These are phyloP conservation scores for Kodamaea sagamina DNA, from an alignment of 805 yeast species.

Conservation along the genomic window DNA sequence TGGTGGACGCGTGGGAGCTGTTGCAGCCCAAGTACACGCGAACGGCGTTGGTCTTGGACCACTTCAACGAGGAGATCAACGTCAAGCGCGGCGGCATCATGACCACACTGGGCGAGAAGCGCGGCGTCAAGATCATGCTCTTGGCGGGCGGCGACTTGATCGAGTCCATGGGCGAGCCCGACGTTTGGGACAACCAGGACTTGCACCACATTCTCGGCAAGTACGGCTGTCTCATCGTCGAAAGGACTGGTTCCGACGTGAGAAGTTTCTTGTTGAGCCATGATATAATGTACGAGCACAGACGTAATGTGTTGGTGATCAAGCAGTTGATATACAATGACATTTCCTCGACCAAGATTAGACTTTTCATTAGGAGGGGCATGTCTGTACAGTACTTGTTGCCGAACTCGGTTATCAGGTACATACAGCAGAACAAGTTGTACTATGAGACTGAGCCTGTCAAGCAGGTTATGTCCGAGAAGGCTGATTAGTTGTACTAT, in stretches of 20 bases:
- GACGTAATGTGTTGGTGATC: constrained; percentile 89
- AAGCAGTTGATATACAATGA: constrained; percentile 96
- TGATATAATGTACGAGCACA: constrained; percentile 96
- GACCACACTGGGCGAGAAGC: constrained; percentile 55
- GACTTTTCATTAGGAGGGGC: constrained; percentile 88
- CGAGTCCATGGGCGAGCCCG: constrained; percentile 99
- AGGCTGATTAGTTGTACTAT: constrained; percentile 21
- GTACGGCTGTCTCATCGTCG: constrained; percentile 95
- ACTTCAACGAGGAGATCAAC: constrained; percentile 93
- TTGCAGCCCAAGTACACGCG: constrained; percentile 88
- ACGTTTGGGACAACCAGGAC: constrained; percentile 97
- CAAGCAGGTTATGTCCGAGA: constrained; percentile 66
- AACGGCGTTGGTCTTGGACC: constrained; percentile 94
- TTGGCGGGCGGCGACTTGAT: constrained; percentile 97
- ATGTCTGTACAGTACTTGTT: constrained; percentile 95
- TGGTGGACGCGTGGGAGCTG: constrained; percentile 99
- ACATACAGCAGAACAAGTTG: constrained; percentile 87
- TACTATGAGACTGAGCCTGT: constrained; percentile 94
- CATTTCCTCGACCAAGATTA: constrained; percentile 90
- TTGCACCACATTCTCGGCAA: constrained; percentile 92
- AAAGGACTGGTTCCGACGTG: constrained; percentile 95
- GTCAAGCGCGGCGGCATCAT: constrained; percentile 83
- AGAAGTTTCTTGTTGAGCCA: constrained; percentile 88
- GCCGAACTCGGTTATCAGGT: constrained; percentile 92
- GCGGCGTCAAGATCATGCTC: constrained; percentile 93